Base-by-base conservation (phyloP, 208 protist species). In the Angomonas ambiguus region DNA sequence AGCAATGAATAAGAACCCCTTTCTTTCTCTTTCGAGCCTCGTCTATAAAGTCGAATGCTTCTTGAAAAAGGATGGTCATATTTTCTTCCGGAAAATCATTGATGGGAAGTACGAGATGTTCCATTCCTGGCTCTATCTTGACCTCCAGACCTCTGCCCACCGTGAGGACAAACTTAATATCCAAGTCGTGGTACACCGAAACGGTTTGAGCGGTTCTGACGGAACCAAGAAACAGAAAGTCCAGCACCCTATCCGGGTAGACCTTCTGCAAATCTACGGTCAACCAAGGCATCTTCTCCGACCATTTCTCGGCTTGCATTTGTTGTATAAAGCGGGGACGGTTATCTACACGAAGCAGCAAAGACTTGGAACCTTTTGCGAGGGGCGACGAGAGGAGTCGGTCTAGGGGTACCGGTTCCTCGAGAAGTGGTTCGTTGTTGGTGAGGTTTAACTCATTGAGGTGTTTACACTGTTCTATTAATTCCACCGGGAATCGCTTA, bases 1-100 rank as follows among this genome's bases (percentile, higher is more conserved):
- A 96, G 71, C 91, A 96, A 72, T 96, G 91, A 24, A 96, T 81
- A 18, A 96, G 76, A 34, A 96, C 72, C 13, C 81, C 85, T 35
- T 87, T 86, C 49, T 78, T 72, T 18, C 67, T 61, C 2, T 72
- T 65, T 0, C 76, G 67, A 4, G 87, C 91, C 28, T 82, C 62
- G 48, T 95, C 82, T 41, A 96, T 95, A 61, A 94, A 96, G 0
- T 71, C 65, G 53, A 92, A 90, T 16, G 85, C 87, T 32, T 83
- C 63, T 13, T 80, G 65, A 41, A 96, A 94, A 1, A 90, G 49
- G 13, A 67, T 63, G 18, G 65, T 63, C 63, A 94, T 73, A 38
- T 87, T 67, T 38, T 93, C 84, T 10, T 79, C 81, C 0, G 87
- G 87, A 61, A 87, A 84, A 71, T 96, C 91, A 64, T 94, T 77